A percentile compares a stretch with the other conserved stretches of the same genome.
Evolutionary conservation across 768 basidiomycete species (phyloP).

Genomic region (Tylopilus sp.): DNA sequence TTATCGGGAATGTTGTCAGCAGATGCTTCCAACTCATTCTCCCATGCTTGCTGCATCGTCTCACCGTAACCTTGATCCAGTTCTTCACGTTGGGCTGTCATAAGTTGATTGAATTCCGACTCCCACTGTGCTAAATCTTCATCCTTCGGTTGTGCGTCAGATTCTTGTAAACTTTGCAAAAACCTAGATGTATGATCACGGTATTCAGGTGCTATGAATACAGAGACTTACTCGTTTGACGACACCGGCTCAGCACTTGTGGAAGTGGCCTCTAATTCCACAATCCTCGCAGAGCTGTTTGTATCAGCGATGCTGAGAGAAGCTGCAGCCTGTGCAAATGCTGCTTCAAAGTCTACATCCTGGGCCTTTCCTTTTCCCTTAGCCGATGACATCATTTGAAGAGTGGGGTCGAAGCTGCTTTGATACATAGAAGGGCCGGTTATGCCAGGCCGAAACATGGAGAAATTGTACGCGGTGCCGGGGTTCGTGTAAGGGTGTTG

Average conservation of each 20-base stretch:
- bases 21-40: constrained; percentile 48
- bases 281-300: constrained; percentile 45
- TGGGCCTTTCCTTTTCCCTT: constrained; percentile 79
- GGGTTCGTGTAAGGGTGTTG: constrained; percentile 40
- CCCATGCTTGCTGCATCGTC: constrained; percentile 64
- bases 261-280: constrained; percentile 47
- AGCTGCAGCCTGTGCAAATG: constrained; percentile 66
- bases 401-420: constrained; percentile 18
- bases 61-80: constrained; percentile 59
- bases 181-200: constrained; percentile 38
- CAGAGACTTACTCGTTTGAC: constrained; percentile 39
- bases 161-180: constrained; percentile 60
- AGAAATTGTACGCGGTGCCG: constrained; percentile 33
- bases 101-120: constrained; percentile 75
- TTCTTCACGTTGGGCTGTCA: constrained; percentile 65
- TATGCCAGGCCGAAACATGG: constrained; percentile 35
- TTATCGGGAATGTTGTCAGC: constrained; percentile 29
- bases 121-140: constrained; percentile 81
- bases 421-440: constrained; percentile 35
- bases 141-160: constrained; percentile 50
- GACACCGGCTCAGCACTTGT: constrained; percentile 41
- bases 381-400: constrained; percentile 22
- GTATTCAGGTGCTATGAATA: not conserved
- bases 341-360: constrained; percentile 82
- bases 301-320: constrained; percentile 43